Evolutionary conservation across 2,329 filamentous ascomycete genomes (phyloP).

Genomic region (Cryphonectria carpinicola): DNA sequence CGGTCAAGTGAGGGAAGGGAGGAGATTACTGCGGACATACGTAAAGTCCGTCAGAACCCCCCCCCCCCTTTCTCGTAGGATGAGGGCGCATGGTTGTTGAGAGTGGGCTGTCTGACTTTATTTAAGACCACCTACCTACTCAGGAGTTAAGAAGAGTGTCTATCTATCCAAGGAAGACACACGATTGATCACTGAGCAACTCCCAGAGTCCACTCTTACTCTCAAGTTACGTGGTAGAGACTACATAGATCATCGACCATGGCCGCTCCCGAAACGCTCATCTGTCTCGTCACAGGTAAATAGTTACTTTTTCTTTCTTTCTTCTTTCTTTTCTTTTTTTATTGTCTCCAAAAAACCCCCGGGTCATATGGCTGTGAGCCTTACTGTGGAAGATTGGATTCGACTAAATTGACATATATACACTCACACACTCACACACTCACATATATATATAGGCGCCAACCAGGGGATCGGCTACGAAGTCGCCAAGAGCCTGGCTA

Average conservation of each 20-base stretch:
- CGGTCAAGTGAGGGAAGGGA: not conserved
- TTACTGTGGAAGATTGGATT: not conserved
- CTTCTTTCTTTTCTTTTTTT: no score
- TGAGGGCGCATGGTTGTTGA: no score
- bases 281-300: conserved; percentile 1
- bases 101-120: not conserved
- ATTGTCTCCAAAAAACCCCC: not conserved
- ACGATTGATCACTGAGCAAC: no score
- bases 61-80: not conserved
- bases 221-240: no score
- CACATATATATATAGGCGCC: not conserved
- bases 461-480: not conserved
- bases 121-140: no score
- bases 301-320: not conserved
- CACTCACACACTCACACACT: no score
- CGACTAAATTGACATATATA: not conserved
- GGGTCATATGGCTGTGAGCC: no score
- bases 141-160: no score
- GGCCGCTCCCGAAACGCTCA: not conserved
- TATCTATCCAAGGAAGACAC: no score
- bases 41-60: not conserved
- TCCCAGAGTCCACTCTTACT: no score
- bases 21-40: conserved; percentile 3
- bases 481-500: not conserved
- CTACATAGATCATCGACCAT: not conserved